Evolutionary conservation across 2,329 filamentous ascomycete genomes (phyloP).

Genomic region (Shiraia bambusicola): DNA sequence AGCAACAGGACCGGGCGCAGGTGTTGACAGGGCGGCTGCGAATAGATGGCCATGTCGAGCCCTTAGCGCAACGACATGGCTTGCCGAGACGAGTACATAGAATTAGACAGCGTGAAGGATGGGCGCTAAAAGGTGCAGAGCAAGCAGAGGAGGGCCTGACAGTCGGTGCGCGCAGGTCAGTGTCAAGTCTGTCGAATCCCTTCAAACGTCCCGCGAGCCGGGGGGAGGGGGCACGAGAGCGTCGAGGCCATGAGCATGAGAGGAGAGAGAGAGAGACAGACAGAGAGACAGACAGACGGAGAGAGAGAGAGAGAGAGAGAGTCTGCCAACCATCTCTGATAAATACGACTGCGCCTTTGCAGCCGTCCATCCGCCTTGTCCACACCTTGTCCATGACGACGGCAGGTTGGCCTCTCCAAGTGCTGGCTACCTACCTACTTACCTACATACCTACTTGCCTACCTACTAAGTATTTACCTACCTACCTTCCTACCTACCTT

Average conservation of each 20-base stretch:
- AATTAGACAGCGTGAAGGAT: constrained; percentile 29
- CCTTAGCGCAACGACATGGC: constrained; percentile 33
- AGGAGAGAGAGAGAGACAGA: no score
- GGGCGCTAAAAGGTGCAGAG: constrained; percentile 31
- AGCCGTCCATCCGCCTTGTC: no score
- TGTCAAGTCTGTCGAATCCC: constrained; percentile 19
- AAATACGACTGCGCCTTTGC: constrained; percentile 24
- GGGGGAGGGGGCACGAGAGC: constrained; percentile 38
- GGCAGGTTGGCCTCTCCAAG: no score
- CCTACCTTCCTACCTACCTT: no score
- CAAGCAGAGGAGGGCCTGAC: constrained; percentile 20
- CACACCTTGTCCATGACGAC: no score
- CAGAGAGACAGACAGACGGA: no score
- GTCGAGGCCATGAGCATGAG: constrained; percentile 37
- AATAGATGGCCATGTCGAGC: constrained; percentile 30
- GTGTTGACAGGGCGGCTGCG: constrained; percentile 26
- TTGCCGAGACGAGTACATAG: constrained; percentile 17
- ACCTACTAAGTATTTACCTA: no score
- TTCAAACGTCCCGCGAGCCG: constrained; percentile 23
- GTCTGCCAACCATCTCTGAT: constrained; percentile 21
- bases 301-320: no score
- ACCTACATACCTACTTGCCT: constrained; percentile 14
- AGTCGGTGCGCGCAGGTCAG: constrained; percentile 26
- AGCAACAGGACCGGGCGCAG: constrained; percentile 39
- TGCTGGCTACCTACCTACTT: no score